Conservation (phyloP, 192 early-diverging fungal species). For the Haplosporangium gracile region DNA sequence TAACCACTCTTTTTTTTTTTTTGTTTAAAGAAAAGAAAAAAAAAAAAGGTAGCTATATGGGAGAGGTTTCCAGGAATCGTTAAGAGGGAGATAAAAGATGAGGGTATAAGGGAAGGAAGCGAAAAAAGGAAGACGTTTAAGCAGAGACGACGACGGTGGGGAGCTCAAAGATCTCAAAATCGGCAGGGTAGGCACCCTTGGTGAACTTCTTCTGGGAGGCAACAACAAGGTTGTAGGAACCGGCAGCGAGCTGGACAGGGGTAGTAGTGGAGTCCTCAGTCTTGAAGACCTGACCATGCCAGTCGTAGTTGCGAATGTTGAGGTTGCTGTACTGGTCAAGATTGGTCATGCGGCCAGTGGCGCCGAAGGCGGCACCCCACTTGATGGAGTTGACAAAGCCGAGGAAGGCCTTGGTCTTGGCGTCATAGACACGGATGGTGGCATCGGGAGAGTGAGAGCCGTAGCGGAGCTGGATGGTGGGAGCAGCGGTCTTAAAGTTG, state of each 20-base stretch:
- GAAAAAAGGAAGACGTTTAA: neutral
- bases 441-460: slow-evolving; percentile 29
- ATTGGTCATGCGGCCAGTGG: slow-evolving; percentile 7
- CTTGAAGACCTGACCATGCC: slow-evolving; percentile 19
- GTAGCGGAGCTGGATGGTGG: slow-evolving; percentile 1
- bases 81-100: neutral
- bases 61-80: slow-evolving; percentile 5
- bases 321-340: neutral
- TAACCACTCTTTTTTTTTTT: neutral
- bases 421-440: slow-evolving; percentile 18
- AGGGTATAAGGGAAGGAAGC: slow-evolving; percentile 4
- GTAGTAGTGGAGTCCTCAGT: slow-evolving; percentile 7
- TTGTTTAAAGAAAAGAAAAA: too few species aligned
- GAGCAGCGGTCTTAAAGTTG: slow-evolving; percentile 4
- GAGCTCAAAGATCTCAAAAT: slow-evolving; percentile 41
- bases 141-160: neutral
- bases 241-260: neutral
- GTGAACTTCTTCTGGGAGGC: slow-evolving; percentile 43
- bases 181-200: slow-evolving; percentile 34
- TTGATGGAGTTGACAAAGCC: slow-evolving; percentile 1
- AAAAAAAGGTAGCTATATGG: neutral
- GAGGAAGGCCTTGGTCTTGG: neutral
- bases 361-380: neutral
- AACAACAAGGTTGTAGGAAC: slow-evolving; percentile 35
- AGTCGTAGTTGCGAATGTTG: slow-evolving; percentile 10